Evolutionary conservation across 2,329 filamentous ascomycete species (phyloP).

Genomic region (Calonectria ilicicola): DNA sequence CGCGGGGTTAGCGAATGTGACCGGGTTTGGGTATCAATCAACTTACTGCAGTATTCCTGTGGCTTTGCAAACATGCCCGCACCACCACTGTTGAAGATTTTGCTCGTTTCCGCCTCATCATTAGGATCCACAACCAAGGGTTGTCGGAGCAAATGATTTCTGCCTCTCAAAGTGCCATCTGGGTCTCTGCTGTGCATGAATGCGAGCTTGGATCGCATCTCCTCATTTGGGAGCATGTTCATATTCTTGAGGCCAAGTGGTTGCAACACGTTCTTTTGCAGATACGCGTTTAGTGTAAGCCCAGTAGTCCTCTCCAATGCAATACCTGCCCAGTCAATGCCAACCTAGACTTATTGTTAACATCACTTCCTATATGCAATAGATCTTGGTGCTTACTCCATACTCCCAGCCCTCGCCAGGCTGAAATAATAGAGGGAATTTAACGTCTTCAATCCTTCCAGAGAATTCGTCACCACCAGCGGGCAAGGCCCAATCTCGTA

Average conservation of each 20-base stretch:
- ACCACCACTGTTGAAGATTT: conserved; percentile 69
- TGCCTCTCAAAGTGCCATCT: conserved; percentile 53
- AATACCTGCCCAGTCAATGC: conserved; percentile 67
- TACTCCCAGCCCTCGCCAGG: conserved; percentile 74
- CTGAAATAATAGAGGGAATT: conserved; percentile 69
- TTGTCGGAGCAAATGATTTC: conserved; percentile 63
- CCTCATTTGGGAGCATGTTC: conserved; percentile 66
- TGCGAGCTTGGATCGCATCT: conserved; percentile 67
- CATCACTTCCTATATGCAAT: neutral
- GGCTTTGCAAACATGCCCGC: conserved; percentile 71
- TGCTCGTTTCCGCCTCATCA: conserved; percentile 52
- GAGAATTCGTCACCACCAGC: conserved; percentile 69
- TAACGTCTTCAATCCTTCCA: conserved; percentile 62
- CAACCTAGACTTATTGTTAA: conserved; percentile 49
- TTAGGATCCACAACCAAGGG: conserved; percentile 54
- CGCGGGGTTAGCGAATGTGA: neutral
- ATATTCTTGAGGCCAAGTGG: conserved; percentile 63
- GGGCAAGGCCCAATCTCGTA: conserved; percentile 61
- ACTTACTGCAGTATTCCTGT: conserved; percentile 69
- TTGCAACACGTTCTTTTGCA: conserved; percentile 59
- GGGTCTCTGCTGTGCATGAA: conserved; percentile 66
- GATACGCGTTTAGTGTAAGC: conserved; percentile 59
- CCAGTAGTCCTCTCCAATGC: conserved; percentile 59
- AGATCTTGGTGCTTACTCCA: conserved; percentile 54
- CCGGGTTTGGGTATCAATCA: neutral